A percentile compares a stretch with the other conserved stretches of the same genome.
These are phyloP conservation scores for Mallotus nudiflorus DNA, from an alignment of 345 rosid species.

Conservation along the genomic window DNA sequence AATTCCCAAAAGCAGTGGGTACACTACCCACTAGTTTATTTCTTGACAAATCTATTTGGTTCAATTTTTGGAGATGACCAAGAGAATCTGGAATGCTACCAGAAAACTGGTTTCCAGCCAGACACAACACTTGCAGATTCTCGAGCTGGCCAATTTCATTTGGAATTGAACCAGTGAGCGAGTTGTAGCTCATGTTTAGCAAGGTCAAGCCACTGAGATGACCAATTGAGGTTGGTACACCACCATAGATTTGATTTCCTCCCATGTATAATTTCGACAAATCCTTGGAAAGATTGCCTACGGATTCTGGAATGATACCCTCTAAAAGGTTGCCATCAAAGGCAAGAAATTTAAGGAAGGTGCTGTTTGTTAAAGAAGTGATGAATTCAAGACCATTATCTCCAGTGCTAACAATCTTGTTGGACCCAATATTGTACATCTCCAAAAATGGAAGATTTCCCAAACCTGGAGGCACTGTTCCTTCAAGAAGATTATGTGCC, in stretches of 20 bases:
- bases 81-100: constrained; percentile 43
- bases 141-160: constrained; percentile 36
- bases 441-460: constrained; percentile 41
- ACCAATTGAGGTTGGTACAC: constrained; percentile 36
- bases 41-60: constrained; percentile 42
- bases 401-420: constrained; percentile 29
- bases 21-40: constrained; percentile 42
- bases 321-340: constrained; percentile 39
- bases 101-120: constrained; percentile 40
- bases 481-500: constrained; percentile 37
- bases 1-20: constrained; percentile 42
- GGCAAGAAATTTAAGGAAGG: constrained; percentile 39
- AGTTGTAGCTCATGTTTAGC: constrained; percentile 40
- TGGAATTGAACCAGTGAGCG: constrained; percentile 46
- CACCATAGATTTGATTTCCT: constrained; percentile 36
- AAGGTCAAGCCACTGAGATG: constrained; percentile 40
- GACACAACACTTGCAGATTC: constrained; percentile 38
- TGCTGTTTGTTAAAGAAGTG: constrained; percentile 40
- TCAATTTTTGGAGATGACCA: constrained; percentile 39
- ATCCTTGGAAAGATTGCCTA: constrained; percentile 45
- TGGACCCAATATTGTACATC: constrained; percentile 40
- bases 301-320: constrained; percentile 43
- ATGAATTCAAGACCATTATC: constrained; percentile 37
- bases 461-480: constrained; percentile 37
- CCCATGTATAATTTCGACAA: constrained; percentile 40